Conservation (phyloP, 148 eudicot species). For the Polygonum maritimum region DNA sequence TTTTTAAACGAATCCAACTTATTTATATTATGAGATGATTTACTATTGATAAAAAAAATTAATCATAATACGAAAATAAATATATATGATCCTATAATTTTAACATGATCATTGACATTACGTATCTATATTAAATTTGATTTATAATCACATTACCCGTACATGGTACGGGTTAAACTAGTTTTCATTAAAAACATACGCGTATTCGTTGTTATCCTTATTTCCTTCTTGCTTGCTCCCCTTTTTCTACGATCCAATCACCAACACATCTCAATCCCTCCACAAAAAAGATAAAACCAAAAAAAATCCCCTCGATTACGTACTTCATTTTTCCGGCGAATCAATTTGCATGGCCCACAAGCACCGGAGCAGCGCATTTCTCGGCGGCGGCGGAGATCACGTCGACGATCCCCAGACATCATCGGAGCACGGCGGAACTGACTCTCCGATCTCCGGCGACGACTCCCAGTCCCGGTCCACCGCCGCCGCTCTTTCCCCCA, state of each 20-base stretch:
- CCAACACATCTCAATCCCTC: background rate
- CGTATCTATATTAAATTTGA: too few species aligned
- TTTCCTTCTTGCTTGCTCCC: background rate
- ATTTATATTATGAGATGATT: too few species aligned
- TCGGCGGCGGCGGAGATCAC: conserved; percentile 13
- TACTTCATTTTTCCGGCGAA: background rate
- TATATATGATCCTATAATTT: too few species aligned
- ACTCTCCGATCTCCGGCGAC: conserved; percentile 45
- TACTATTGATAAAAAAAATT: too few species aligned
- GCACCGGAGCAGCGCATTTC: conserved; percentile 17
- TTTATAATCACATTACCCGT: too few species aligned
- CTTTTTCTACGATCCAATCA: background rate
- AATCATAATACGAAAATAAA: too few species aligned
- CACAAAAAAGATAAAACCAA: background rate
- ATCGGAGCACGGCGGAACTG: conserved; percentile 52
- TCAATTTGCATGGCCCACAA: background rate
- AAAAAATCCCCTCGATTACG: background rate
- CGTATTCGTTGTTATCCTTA: background rate
- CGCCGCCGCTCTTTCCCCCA: conserved; percentile 43
- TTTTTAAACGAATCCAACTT: too few species aligned
- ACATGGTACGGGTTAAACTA: too few species aligned
- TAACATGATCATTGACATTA: too few species aligned
- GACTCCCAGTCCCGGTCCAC: conserved; percentile 37
- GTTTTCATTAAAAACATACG: background rate
- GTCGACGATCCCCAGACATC: conserved; percentile 49